Conservation (phyloP, 495 filamentous ascomycete genomes). For the Podospora bellae-mahoneyi region DNA sequence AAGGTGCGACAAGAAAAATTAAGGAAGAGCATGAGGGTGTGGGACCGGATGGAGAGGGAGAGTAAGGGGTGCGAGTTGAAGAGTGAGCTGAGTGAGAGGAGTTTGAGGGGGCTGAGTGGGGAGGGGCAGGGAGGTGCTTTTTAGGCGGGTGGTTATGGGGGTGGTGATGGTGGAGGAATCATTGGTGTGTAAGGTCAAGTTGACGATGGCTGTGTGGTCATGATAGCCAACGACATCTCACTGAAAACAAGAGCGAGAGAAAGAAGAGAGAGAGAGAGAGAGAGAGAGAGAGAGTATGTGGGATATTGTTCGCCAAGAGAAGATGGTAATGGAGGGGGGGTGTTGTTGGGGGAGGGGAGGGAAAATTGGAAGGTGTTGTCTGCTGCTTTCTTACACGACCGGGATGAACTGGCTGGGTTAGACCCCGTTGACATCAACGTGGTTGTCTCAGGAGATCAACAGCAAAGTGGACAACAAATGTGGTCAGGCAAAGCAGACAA, state of each 20-base stretch:
- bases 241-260: too few relatives aligned
- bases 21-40: conserved; percentile 38
- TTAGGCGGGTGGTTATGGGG: conserved; percentile 21
- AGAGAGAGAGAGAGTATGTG: too few relatives aligned
- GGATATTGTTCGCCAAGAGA: not conserved
- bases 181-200: not conserved
- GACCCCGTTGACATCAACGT: too few relatives aligned
- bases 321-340: not conserved
- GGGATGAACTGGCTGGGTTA: too few relatives aligned
- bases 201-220: too few relatives aligned
- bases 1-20: conserved; percentile 45
- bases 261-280: too few relatives aligned
- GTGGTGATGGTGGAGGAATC: not conserved
- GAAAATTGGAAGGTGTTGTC: too few relatives aligned
- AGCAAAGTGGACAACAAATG: too few relatives aligned
- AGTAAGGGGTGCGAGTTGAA: conserved; percentile 43
- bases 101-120: conserved; percentile 43
- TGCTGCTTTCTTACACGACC: too few relatives aligned
- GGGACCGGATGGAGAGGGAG: conserved; percentile 46
- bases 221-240: too few relatives aligned
- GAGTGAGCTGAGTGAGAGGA: conserved; percentile 44
- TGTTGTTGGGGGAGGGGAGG: not conserved
- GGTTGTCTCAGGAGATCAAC: too few relatives aligned
- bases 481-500: too few relatives aligned
- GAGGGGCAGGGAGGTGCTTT: conserved; percentile 45